phyloP scores from a whole-genome alignment of 202 grass and related monocot species.

The Alloteropsis angusta region DNA sequence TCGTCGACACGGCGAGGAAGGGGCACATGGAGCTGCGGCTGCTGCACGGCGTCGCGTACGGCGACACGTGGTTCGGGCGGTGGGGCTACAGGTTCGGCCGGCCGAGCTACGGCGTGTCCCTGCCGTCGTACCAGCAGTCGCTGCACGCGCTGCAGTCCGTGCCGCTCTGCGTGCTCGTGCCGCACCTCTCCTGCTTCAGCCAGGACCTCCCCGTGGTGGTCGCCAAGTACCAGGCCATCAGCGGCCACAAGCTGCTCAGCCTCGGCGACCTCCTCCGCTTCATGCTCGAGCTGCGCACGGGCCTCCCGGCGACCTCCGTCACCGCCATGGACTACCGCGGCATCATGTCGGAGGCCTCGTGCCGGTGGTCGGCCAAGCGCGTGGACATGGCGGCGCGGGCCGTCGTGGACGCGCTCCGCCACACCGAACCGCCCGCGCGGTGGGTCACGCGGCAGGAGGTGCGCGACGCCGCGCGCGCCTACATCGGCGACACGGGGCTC shows the following conservation, averaged over 20 bases:
- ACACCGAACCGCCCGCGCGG: constrained; percentile 27
- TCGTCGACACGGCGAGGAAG: constrained; percentile 64
- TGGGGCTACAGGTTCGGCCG: constrained; percentile 74
- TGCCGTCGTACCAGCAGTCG: constrained; percentile 62
- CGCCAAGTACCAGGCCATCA: constrained; percentile 75
- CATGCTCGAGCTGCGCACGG: constrained; percentile 68
- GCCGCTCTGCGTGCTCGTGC: constrained; percentile 50
- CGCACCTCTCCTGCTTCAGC: constrained; percentile 40
- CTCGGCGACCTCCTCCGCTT: constrained; percentile 72
- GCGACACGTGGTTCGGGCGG: constrained; percentile 76
- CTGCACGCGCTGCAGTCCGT: constrained; percentile 51
- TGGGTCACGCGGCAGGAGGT: constrained; percentile 92
- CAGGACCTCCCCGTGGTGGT: constrained; percentile 57
- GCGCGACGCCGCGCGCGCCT: constrained; percentile 68
- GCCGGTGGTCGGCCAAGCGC: constrained; percentile 81
- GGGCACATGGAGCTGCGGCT: constrained; percentile 66
- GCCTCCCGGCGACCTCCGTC: constrained; percentile 41
- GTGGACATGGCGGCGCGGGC: constrained; percentile 78
- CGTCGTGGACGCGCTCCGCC: constrained; percentile 75
- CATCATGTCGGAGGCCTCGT: constrained; percentile 57
- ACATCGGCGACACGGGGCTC: constrained; percentile 89
- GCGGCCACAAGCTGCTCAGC: constrained; percentile 45
- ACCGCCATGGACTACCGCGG: constrained; percentile 63
- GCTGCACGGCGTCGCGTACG: constrained; percentile 62
- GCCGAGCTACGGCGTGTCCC: constrained; percentile 54